Percentiles rank a stretch among this genome's conserved stretches.
phyloP scores from a whole-genome alignment of 2,329 filamentous ascomycete genomes.

The Scedosporium minutisporum region DNA sequence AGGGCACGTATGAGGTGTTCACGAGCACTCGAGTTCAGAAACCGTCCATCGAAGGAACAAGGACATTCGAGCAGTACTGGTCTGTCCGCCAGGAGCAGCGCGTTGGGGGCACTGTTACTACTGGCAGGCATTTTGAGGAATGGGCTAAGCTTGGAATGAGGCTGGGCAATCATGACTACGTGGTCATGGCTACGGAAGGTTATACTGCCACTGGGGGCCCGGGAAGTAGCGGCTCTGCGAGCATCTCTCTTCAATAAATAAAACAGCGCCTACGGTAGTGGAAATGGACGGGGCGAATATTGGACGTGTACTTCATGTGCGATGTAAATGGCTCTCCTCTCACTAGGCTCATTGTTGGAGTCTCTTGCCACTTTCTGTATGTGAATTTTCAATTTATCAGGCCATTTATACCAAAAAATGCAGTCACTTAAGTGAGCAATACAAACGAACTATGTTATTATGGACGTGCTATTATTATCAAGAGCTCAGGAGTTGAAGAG shows the following conservation, averaged over 20 bases:
- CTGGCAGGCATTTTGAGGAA: conserved; percentile 40
- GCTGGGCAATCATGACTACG: conserved; percentile 40
- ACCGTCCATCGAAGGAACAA: conserved; percentile 37
- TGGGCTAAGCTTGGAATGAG: conserved; percentile 39
- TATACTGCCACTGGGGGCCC: conserved; percentile 19
- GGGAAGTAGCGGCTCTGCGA: conserved; percentile 1
- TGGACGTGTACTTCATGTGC: too few species aligned
- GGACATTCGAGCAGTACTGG: conserved; percentile 44
- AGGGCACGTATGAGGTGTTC: conserved; percentile 27
- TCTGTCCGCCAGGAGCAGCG: conserved; percentile 41
- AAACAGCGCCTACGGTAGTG: too few species aligned
- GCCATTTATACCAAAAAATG: too few species aligned
- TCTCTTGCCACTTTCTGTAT: too few species aligned
- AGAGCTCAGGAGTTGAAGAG: too few species aligned
- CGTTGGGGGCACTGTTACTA: conserved; percentile 38
- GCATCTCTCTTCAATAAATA: conserved; percentile 1
- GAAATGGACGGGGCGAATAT: too few species aligned
- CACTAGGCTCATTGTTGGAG: too few species aligned
- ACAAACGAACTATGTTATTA: too few species aligned
- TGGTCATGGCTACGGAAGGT: conserved; percentile 46
- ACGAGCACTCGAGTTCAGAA: conserved; percentile 27
- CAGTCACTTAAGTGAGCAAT: too few species aligned
- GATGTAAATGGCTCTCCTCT: too few species aligned
- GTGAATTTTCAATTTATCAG: too few species aligned
- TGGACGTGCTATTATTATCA: too few species aligned